Conservation (phyloP, 495 filamentous ascomycete genomes). For the Hypoxylon trugodes region DNA sequence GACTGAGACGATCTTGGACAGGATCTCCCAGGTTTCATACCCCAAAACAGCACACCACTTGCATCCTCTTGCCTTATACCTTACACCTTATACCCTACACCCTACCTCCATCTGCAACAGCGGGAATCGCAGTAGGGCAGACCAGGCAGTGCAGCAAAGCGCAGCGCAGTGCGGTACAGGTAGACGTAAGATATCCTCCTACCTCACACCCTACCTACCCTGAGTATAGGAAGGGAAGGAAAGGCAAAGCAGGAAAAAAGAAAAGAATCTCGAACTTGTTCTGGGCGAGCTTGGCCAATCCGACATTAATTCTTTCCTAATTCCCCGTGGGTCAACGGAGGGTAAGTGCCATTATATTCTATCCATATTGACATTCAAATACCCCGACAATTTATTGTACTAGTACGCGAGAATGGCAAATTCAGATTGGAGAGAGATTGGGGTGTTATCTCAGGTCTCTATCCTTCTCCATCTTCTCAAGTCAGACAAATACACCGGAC, state of each 20-base stretch:
- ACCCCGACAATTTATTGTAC: conserved; percentile 38
- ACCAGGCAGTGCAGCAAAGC: conserved; percentile 5
- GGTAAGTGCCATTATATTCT: conserved; percentile 31
- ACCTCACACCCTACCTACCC: neutral
- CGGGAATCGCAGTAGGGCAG: conserved; percentile 3
- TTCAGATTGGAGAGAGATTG: conserved; percentile 19
- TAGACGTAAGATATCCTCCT: conserved; percentile 18
- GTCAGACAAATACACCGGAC: no score
- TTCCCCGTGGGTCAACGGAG: conserved; percentile 23
- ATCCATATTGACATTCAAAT: conserved; percentile 26
- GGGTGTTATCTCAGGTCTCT: no score
- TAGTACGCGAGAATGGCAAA: conserved; percentile 15
- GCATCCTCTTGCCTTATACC: conserved; percentile 32
- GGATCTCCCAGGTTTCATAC: conserved; percentile 15
- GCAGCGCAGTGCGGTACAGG: no score
- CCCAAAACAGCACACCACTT: conserved; percentile 29
- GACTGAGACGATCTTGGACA: conserved; percentile 25
- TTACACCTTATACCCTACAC: conserved; percentile 9
- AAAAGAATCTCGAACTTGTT: neutral
- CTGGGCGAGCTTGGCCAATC: conserved; percentile 31
- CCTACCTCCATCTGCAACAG: conserved; percentile 19
- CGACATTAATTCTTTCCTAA: conserved; percentile 5
- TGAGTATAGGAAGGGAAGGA: no score
- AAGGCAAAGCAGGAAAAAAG: conserved; percentile 1
- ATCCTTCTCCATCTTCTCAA: no score